Evolutionary conservation across 495 filamentous ascomycete genomes (phyloP), one percentile per base, ranked within the genome.

Genomic region (Neurospora sp.): DNA sequence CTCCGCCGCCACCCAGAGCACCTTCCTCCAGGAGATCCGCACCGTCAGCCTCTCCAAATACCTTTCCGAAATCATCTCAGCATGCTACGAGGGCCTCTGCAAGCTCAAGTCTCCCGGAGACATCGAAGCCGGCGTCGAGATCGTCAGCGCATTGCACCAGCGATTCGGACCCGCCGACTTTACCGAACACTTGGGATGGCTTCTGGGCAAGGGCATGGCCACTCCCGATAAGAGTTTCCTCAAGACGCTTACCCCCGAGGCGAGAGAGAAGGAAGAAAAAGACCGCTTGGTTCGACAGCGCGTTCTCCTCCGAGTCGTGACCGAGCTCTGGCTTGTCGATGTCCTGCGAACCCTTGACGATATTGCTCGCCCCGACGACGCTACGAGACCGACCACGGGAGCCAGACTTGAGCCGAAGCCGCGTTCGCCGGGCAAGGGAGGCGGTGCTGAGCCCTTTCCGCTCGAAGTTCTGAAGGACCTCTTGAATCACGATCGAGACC

Each of bases 391-490:
- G 10, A 78, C 83, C 39, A 83, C 89, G 69, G 82, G 80, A 39
- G 86, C 90, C 77, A 82, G 85, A 20, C 82, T 84, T 0, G 91
- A 91, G 74, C 76, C 85, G 41, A 88, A 87, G 79, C 81, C 86
- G 41, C 86, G 85, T 38, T 78, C 74, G 69, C 84, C 85, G 40
- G 78, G 82, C 5, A 88, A 90, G 70, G 88, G 89, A 35, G 86
- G 86, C 4, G 87, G 86, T 31, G 83, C 89, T 16, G 96, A 98
- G 72, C 94, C 96, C 5, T 98, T 98, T 77, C 96, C 96, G 8
- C 84, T 99, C 38, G 96, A 99, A 79, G 95, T 98, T 40, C 83
- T 99, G 42, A 99, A 98, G 84, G 96, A 99, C 78, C 87, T 99
- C 72, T 87, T 98, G 5, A 93, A 95, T 3, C 91, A 97, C 79